These are phyloP conservation scores for Phlyctochytrium arcticum DNA, from an alignment of 192 early-diverging fungal genomes.

Conservation along the genomic window DNA sequence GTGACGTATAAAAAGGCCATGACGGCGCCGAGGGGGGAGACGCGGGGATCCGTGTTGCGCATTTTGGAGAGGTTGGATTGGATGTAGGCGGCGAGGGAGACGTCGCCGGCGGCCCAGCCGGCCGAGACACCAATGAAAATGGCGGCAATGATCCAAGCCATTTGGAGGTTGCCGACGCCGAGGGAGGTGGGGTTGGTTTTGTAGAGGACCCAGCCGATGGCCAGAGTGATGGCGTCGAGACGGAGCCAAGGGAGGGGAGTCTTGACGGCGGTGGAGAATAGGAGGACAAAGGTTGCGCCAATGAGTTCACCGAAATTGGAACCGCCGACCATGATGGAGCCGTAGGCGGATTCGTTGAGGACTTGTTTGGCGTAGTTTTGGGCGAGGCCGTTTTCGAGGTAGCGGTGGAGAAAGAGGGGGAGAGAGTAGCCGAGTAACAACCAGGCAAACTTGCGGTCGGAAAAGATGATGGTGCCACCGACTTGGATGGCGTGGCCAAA, in stretches of 20 bases:
- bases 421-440: constrained; percentile 55
- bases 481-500: constrained; percentile 42
- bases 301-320: constrained; percentile 60
- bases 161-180: constrained; percentile 28
- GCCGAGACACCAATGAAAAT: constrained; percentile 47
- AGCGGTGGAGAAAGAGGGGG: constrained; percentile 52
- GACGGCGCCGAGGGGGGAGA: constrained; percentile 47
- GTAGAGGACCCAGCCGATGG: constrained; percentile 22
- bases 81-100: constrained; percentile 42
- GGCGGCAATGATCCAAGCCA: constrained; percentile 46
- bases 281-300: constrained; percentile 48
- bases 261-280: constrained; percentile 43
- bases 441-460: constrained; percentile 50
- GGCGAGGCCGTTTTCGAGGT: constrained; percentile 48
- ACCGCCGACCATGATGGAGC: constrained; percentile 48
- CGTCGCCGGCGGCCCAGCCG: constrained; percentile 61
- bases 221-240: constrained; percentile 38
- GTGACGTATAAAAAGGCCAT: constrained; percentile 55
- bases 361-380: constrained; percentile 46
- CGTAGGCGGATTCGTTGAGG: constrained; percentile 37
- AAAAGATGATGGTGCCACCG: constrained; percentile 47
- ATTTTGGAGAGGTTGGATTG: constrained; percentile 27
- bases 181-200: constrained; percentile 15
- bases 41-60: constrained; percentile 29
- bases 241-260: constrained; percentile 54